Percentiles rank a stretch among this genome's conserved stretches.
Evolutionary conservation across 371 early-diverging fungal genomes (phyloP).

Genomic region (Phascolomyces articulosus): DNA sequence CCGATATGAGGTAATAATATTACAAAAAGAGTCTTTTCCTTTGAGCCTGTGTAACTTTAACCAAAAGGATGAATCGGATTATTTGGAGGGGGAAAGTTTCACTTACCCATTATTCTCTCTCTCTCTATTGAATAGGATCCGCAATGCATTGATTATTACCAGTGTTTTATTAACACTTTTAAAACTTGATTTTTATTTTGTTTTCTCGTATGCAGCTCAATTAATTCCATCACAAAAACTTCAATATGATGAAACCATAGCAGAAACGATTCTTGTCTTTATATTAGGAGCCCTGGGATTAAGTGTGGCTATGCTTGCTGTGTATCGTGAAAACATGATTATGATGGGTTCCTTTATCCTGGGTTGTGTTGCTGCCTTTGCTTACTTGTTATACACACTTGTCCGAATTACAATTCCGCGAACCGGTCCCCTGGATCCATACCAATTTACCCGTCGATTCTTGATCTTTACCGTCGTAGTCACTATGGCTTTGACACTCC

Average conservation of each 20-base stretch:
- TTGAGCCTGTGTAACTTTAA: no score
- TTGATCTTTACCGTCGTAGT: slow-evolving; percentile 47
- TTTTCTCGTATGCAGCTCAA: slow-evolving; percentile 54
- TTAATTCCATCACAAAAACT: slow-evolving; percentile 50
- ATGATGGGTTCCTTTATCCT: slow-evolving; percentile 28
- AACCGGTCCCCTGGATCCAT: slow-evolving; percentile 30
- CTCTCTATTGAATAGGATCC: slow-evolving; percentile 28
- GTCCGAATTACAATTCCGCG: slow-evolving; percentile 29
- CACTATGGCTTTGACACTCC: slow-evolving; percentile 25
- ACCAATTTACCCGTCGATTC: slow-evolving; percentile 48
- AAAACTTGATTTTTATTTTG: slow-evolving; percentile 55
- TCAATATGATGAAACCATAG: slow-evolving; percentile 35
- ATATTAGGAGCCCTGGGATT: slow-evolving; percentile 38
- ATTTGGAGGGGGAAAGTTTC: no score
- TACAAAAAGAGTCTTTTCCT: no score
- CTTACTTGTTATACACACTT: slow-evolving; percentile 43
- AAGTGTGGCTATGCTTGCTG: slow-evolving; percentile 31
- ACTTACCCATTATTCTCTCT: no score
- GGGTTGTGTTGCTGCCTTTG: slow-evolving; percentile 21
- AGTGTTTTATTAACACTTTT: slow-evolving; percentile 43
- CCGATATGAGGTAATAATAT: slow-evolving; percentile 54
- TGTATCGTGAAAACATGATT: slow-evolving; percentile 45
- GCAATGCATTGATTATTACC: slow-evolving; percentile 41
- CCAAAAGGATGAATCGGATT: no score
- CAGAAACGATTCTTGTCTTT: slow-evolving; percentile 48